Conservation (phyloP, 2,329 filamentous ascomycete genomes). For the Aspergillus pseudotamarii region DNA sequence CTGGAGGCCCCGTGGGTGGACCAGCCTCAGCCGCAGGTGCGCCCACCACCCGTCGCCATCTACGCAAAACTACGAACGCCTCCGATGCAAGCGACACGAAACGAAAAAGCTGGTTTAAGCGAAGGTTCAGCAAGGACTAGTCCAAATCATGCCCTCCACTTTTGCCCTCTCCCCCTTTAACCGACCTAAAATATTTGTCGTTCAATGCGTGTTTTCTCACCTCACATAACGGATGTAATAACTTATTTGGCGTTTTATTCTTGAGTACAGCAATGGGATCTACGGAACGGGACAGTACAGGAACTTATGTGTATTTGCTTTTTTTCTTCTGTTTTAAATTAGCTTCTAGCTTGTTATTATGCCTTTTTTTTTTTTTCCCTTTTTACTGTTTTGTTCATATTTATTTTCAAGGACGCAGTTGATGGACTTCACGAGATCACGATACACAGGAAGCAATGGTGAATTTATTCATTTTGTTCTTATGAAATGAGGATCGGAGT, state of each 20-base stretch:
- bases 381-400: slow-evolving; percentile 12
- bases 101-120: slow-evolving; percentile 87
- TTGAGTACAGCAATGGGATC: slow-evolving; percentile 6
- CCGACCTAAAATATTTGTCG: neutral
- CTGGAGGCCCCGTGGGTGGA: slow-evolving; percentile 31
- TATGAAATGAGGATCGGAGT: neutral
- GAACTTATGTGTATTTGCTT: neutral
- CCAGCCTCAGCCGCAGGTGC: slow-evolving; percentile 19
- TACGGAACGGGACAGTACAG: neutral
- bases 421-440: slow-evolving; percentile 27
- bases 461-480: neutral
- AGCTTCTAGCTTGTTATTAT: slow-evolving; percentile 3
- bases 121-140: slow-evolving; percentile 68
- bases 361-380: slow-evolving; percentile 5
- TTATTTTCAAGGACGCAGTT: slow-evolving; percentile 10
- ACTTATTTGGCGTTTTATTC: slow-evolving; percentile 11
- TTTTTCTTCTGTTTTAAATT: slow-evolving; percentile 6
- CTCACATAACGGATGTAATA: slow-evolving; percentile 13
- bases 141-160: neutral
- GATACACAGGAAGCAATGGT: slow-evolving; percentile 25
- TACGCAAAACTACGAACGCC: slow-evolving; percentile 27
- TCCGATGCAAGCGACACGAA: slow-evolving; percentile 51
- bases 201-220: slow-evolving; percentile 25
- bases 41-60: slow-evolving; percentile 20
- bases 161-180: neutral